Conservation (phyloP, 208 protist genomes). For the Leishmania aethiopica region DNA sequence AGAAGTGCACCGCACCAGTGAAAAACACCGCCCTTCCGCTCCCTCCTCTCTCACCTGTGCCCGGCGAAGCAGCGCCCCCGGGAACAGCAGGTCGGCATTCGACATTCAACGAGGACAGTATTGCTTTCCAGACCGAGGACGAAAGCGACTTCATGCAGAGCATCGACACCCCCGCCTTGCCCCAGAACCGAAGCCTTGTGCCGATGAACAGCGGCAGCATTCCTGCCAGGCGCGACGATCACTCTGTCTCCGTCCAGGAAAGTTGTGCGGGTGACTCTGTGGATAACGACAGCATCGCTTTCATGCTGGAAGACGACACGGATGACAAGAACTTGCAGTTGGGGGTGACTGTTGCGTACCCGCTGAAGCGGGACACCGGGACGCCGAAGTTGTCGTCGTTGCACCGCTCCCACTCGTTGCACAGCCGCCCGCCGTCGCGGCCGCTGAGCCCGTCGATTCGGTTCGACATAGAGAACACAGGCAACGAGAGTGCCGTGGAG, state of each 20-base stretch:
- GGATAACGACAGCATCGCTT: conserved; percentile 54
- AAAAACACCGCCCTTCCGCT: not conserved
- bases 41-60: not conserved
- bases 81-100: not conserved
- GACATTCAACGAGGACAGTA: conserved; percentile 25
- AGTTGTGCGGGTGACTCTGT: conserved; percentile 9
- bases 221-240: not conserved
- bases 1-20: not conserved
- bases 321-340: not conserved
- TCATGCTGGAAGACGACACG: conserved; percentile 39
- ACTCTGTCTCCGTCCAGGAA: not conserved
- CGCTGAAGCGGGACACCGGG: not conserved
- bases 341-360: not conserved
- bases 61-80: not conserved
- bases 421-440: conserved; percentile 2
- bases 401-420: conserved; percentile 12
- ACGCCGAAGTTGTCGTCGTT: not conserved
- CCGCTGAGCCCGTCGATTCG: conserved; percentile 21
- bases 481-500: not conserved
- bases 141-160: not conserved
- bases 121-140: conserved; percentile 33
- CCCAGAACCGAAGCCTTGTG: not conserved
- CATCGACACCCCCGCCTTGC: not conserved
- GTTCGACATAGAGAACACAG: conserved; percentile 15
- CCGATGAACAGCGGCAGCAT: not conserved